A percentile compares a stretch with the other conserved stretches of the same genome.
Evolutionary conservation across 805 yeast genomes (phyloP).

Genomic region (Wickerhamiella azymoides): DNA sequence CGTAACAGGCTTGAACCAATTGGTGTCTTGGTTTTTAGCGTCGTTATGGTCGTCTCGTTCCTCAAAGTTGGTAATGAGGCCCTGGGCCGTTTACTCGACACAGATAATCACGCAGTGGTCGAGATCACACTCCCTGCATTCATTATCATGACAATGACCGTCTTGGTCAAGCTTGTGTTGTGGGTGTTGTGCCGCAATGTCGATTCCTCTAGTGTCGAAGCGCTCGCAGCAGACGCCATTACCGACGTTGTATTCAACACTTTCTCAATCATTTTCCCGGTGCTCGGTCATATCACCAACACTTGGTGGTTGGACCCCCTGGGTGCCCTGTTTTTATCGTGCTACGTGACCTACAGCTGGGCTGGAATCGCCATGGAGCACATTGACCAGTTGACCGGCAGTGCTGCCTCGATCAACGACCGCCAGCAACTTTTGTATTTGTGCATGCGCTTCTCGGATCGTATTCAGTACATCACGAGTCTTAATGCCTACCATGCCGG

Average conservation of each 20-base stretch:
- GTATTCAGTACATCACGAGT: slow-evolving; percentile 48
- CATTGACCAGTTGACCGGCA: slow-evolving; percentile 61
- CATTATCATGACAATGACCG: slow-evolving; percentile 49
- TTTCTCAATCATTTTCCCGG: slow-evolving; percentile 58
- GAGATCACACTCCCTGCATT: slow-evolving; percentile 38
- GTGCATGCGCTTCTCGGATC: slow-evolving; percentile 54
- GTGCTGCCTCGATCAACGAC: slow-evolving; percentile 48
- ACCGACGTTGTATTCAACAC: slow-evolving; percentile 64
- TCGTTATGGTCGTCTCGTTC: slow-evolving; percentile 57
- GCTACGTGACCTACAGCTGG: slow-evolving; percentile 56
- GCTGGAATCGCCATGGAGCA: slow-evolving; percentile 51
- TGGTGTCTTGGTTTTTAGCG: slow-evolving; percentile 61
- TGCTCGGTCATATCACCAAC: slow-evolving; percentile 37
- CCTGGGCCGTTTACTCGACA: slow-evolving; percentile 33
- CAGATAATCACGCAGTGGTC: slow-evolving; percentile 27
- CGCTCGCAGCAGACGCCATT: slow-evolving; percentile 68
- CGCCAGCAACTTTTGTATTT: slow-evolving; percentile 54
- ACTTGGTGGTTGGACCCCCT: slow-evolving; percentile 64
- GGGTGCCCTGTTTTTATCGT: slow-evolving; percentile 53
- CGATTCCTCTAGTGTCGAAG: slow-evolving; percentile 55
- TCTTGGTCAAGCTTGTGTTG: slow-evolving; percentile 44
- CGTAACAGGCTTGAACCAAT: slow-evolving; percentile 61
- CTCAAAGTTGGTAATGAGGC: slow-evolving; percentile 60
- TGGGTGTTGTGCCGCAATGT: slow-evolving; percentile 50
- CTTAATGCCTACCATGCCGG: slow-evolving; percentile 68